Evolutionary conservation across 2,329 filamentous ascomycete genomes (phyloP), one percentile per base, ranked within the genome.

Genomic region (Drechslerella stenobrocha): DNA sequence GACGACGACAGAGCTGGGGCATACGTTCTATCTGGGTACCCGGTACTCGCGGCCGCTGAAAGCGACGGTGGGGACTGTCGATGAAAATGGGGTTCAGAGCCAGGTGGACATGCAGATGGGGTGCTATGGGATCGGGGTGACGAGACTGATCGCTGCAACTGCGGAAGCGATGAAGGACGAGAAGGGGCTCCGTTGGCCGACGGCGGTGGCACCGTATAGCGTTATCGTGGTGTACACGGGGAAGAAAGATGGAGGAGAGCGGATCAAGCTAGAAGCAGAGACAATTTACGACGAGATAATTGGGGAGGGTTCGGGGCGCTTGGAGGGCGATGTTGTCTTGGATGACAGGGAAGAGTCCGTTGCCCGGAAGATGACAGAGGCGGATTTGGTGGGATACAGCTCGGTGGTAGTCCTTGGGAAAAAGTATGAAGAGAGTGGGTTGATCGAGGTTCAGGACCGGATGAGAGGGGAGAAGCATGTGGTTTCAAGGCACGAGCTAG

Each of bases 61-160:
- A 5, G 87, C 89, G 0, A 80, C 77, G 0, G 82, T 93, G 1
- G 78, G 79, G 11, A 67, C 56, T n/a, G 61, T 71, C 37, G 69
- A 71, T 18, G 45, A 75, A 22, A 32, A 52, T 7, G 57, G 51
- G 15, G 51, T 24, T 9, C 70, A 73, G 46, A 73, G 77, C 13
- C 75, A 76, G 6, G 80, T 84, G 0, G 80, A 85, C 0, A 81
- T 96, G 73, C 84, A 95, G 71, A 98, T 98, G 93, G 93, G 93
- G 57, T 98, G 93, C 75, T 90, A 96, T 74, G 93, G 93, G 0
- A 95, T 98, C 69, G 93, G 93, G 1, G 84, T 98, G 15, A 95
- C 90, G 3, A 87, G 93, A 44, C 85, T 98, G 72, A 86, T 98
- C 69, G 90, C 87, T 6, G 90, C 93, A 1, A 84, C 93, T 0